Evolutionary conservation across 306 rosid genomes (phyloP), one percentile per base, ranked within the genome.

Genomic region (Citrullus amarus): DNA sequence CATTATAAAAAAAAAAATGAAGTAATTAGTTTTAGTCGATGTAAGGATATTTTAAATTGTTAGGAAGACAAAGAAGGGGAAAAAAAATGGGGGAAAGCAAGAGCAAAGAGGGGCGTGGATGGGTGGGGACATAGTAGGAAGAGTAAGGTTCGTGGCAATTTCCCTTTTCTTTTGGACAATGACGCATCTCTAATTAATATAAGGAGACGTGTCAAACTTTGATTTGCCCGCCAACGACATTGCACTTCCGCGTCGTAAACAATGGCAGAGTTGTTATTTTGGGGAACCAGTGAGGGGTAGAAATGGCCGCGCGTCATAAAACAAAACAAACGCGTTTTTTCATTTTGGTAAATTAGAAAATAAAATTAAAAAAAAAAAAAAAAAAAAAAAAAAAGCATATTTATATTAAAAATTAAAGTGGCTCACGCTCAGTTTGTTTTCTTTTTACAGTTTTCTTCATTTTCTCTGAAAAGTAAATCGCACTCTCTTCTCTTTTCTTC

Each of bases 391-490:
- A 46, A 11, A 3, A 10, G 11, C 4, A 46, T 46, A 46, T 46
- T 46, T 46, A 46, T 48, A 48, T 48, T 48, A 46, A 36, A 65
- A 48, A 48, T 48, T 48, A 48, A 48, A 48, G 44, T 62, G 10
- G 20, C 10, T 2, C 32, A 25, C 4, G 3, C 15, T 15, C 1
- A 5, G 6, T 67, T 67, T 13, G 18, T 8, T 60, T 59, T 39
- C 53, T 41, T 41, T 68, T 41, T 43, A 68, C 75, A 12, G 57
- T 70, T 46, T 14, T 73, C 77, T 73, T 73, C 77, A 30, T 73
- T 73, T 51, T 73, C 60, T 25, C 60, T 48, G 9, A 72, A 72
- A 72, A 72, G 60, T 72, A 72, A 72, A 72, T 72, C 77, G 60
- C 77, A 50, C 76, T 71, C 41, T 44, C 57, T 44, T 44, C 50